Percentiles rank a stretch among this genome's conserved stretches.
These are phyloP conservation scores for Lithohypha guttulata DNA, from an alignment of 2,329 filamentous ascomycete genomes.

Conservation along the genomic window DNA sequence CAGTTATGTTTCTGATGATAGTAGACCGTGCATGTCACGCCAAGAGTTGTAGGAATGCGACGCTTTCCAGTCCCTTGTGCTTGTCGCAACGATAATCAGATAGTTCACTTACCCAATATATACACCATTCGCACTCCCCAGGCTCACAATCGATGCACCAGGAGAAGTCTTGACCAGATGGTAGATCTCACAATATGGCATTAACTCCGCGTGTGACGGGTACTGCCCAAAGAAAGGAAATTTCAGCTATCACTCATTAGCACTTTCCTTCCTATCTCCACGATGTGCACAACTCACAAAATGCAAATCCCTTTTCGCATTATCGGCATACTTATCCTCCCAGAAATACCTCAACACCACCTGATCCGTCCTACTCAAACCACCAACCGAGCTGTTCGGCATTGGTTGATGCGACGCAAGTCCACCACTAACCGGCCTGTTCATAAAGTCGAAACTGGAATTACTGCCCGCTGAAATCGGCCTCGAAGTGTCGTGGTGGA, in stretches of 20 bases:
- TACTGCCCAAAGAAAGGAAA: slow-evolving; percentile 19
- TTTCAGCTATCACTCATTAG: slow-evolving; percentile 11
- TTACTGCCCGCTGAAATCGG: slow-evolving; percentile 17
- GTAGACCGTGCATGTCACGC: no score
- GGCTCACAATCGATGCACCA: slow-evolving; percentile 19
- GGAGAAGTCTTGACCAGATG: slow-evolving; percentile 21
- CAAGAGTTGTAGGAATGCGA: no score
- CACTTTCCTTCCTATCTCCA: neutral
- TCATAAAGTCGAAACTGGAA: slow-evolving; percentile 20
- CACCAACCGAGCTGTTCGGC: slow-evolving; percentile 11
- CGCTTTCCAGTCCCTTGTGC: no score
- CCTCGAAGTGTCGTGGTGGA: slow-evolving; percentile 11
- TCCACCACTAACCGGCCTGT: slow-evolving; percentile 11
- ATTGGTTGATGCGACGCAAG: slow-evolving; percentile 13
- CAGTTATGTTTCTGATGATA: no score
- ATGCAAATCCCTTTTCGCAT: slow-evolving; percentile 19
- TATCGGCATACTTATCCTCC: slow-evolving; percentile 20
- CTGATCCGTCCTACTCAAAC: slow-evolving; percentile 20
- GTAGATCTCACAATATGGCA: slow-evolving; percentile 22
- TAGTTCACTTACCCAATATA: slow-evolving; percentile 20
- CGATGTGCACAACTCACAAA: slow-evolving; percentile 13
- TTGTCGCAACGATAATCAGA: neutral
- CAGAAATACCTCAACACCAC: slow-evolving; percentile 21
- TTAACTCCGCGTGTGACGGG: slow-evolving; percentile 17
- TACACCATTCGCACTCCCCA: slow-evolving; percentile 19